These are phyloP conservation scores for Beauveria caledonica DNA, from an alignment of 2,329 filamentous ascomycete species.

Conservation along the genomic window DNA sequence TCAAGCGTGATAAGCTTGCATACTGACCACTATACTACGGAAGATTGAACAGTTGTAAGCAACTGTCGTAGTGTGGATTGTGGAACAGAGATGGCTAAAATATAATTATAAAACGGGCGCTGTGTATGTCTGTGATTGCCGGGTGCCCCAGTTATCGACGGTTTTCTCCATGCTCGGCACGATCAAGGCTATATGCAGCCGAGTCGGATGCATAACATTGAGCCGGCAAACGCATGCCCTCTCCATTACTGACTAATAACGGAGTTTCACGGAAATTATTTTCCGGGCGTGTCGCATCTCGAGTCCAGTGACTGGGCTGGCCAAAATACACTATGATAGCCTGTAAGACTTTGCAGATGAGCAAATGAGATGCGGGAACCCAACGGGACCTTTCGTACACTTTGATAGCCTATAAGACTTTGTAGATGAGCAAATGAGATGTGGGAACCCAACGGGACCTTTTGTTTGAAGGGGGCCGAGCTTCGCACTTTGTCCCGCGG, in stretches of 20 bases:
- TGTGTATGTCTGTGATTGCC: neutral
- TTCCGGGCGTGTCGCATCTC: too few relatives aligned
- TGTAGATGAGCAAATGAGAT: neutral
- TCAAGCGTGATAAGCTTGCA: slow-evolving; percentile 20
- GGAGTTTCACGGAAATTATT: too few relatives aligned
- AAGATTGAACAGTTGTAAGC: slow-evolving; percentile 13
- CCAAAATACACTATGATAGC: neutral
- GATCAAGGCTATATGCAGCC: too few relatives aligned
- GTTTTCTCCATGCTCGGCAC: too few relatives aligned
- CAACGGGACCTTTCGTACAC: neutral
- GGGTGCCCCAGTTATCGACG: neutral
- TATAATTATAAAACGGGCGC: neutral
- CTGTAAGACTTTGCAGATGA: neutral
- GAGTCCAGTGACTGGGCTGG: neutral
- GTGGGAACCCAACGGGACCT: neutral
- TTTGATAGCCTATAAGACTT: neutral
- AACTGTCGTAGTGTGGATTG: slow-evolving; percentile 12
- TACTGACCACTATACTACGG: slow-evolving; percentile 20
- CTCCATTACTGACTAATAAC: too few relatives aligned
- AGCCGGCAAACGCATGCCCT: too few relatives aligned
- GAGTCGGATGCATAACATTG: too few relatives aligned
- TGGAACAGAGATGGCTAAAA: neutral
- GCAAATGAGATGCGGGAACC: neutral
- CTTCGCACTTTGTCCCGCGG: neutral
- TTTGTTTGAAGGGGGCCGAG: neutral